Evolutionary conservation across 2,329 filamentous ascomycete genomes (phyloP).

Genomic region (Clonostachys sp.): DNA sequence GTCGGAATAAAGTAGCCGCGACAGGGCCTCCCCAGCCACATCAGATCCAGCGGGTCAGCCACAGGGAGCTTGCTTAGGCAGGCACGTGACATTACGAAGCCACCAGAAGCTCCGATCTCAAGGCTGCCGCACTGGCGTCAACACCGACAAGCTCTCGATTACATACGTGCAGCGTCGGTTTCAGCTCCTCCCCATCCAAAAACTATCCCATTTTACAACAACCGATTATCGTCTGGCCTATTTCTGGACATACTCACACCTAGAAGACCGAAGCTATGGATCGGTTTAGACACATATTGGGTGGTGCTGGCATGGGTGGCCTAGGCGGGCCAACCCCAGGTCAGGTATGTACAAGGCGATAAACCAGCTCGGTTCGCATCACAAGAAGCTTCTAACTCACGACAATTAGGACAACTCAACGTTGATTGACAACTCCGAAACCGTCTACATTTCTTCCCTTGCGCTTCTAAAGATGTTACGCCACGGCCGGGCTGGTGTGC

Average conservation of each 20-base stretch:
- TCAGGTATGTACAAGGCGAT: slow-evolving; percentile 22
- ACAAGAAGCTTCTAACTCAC: no score
- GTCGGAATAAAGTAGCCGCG: no score
- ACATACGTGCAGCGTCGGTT: neutral
- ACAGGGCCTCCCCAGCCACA: no score
- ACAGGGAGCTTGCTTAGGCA: no score
- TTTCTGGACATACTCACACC: no score
- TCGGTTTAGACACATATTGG: slow-evolving; percentile 84
- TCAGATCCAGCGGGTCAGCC: no score
- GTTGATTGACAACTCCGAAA: slow-evolving; percentile 98
- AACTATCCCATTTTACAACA: neutral
- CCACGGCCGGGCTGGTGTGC: slow-evolving; percentile 93
- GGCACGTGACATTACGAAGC: slow-evolving; percentile 11
- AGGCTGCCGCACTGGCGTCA: slow-evolving; percentile 27
- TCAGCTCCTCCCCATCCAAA: neutral
- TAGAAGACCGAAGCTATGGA: slow-evolving; percentile 61
- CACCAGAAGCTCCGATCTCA: slow-evolving; percentile 5
- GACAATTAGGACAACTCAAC: slow-evolving; percentile 73
- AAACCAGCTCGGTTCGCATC: no score
- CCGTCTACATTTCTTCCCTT: slow-evolving; percentile 97
- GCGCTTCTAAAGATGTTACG: slow-evolving; percentile 98
- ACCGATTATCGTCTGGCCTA: no score
- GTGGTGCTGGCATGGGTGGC: slow-evolving; percentile 67
- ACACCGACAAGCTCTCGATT: slow-evolving; percentile 9
- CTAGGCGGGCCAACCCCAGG: slow-evolving; percentile 43